These are phyloP conservation scores for Blumeria graminis DNA, from an alignment of 2,329 filamentous ascomycete species.

Conservation along the genomic window DNA sequence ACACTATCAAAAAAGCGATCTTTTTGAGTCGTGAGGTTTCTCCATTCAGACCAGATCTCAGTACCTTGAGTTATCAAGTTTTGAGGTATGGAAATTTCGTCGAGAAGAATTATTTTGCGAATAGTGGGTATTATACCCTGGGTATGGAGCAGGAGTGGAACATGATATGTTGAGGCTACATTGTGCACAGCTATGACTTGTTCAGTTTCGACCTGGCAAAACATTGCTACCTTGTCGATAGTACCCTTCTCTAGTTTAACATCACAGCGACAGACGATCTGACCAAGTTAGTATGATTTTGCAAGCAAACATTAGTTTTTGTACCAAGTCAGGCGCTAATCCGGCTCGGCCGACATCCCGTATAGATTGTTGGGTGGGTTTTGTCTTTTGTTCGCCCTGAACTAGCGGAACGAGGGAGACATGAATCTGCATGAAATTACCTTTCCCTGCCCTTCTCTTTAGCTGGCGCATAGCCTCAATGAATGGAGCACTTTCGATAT, in stretches of 20 bases:
- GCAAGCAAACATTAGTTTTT: not conserved
- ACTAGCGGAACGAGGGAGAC: conserved; percentile 65
- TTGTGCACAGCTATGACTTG: conserved; percentile 82
- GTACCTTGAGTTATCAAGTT: conserved; percentile 35
- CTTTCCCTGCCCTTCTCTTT: conserved; percentile 42
- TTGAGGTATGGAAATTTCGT: conserved; percentile 27
- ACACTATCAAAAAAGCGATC: conserved; percentile 44
- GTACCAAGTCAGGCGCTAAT: conserved; percentile 11
- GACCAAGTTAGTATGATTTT: not conserved
- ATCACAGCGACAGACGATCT: conserved; percentile 87
- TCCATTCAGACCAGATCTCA: conserved; percentile 60
- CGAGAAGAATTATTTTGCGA: conserved; percentile 37
- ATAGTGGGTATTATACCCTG: conserved; percentile 54
- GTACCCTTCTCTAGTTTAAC: conserved; percentile 46
- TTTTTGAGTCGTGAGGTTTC: conserved; percentile 39
- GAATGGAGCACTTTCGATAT: conserved; percentile 74
- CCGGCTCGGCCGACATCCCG: conserved; percentile 53
- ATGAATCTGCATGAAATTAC: conserved; percentile 72
- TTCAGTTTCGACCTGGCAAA: conserved; percentile 64
- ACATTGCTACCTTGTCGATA: conserved; percentile 67
- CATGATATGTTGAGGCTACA: conserved; percentile 78
- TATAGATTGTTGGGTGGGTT: conserved; percentile 84
- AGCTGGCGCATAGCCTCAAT: conserved; percentile 70
- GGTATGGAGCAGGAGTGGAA: conserved; percentile 71
- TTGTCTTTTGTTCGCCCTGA: conserved; percentile 65